phyloP scores from a whole-genome alignment of 176 grass and related monocot genomes.

The Alopecurus myosuroides region DNA sequence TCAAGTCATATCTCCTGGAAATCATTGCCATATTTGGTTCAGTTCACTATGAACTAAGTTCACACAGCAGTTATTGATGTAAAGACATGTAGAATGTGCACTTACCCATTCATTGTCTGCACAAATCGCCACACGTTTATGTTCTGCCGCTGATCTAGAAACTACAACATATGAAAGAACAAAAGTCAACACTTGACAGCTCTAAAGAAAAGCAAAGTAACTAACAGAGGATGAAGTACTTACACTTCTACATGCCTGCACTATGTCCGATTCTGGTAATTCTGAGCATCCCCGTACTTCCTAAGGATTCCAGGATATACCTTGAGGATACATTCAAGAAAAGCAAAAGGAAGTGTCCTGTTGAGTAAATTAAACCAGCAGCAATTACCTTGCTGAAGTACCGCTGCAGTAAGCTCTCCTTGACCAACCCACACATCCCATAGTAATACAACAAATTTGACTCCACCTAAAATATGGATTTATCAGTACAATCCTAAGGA shows the following conservation, averaged over 20 bases:
- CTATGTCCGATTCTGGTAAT: constrained; percentile 90
- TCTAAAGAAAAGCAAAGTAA: constrained; percentile 7
- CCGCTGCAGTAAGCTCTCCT: constrained; percentile 85
- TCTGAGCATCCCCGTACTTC: constrained; percentile 84
- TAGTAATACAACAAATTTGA: constrained; percentile 98
- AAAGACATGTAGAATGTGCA: neutral
- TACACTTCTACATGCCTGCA: constrained; percentile 92
- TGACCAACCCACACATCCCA: constrained; percentile 89
- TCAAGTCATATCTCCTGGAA: constrained; percentile 88
- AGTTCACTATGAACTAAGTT: neutral
- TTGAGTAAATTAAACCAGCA: neutral
- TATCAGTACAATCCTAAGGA: constrained; percentile 19
- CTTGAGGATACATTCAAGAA: constrained; percentile 15
- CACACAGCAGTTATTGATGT: neutral
- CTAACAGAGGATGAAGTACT: constrained; percentile 16
- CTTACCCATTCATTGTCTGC: constrained; percentile 82
- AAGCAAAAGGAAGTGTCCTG: constrained; percentile 5
- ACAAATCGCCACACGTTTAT: constrained; percentile 83
- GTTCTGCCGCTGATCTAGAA: constrained; percentile 85
- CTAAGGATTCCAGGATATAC: constrained; percentile 41
- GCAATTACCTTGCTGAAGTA: constrained; percentile 89
- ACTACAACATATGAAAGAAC: constrained; percentile 38
- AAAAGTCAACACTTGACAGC: constrained; percentile 15
- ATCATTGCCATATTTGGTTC: constrained; percentile 3
- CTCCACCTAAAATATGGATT: constrained; percentile 45